Base-by-base conservation (phyloP, 768 basidiomycete genomes). In the Coprinopsis sp. region DNA sequence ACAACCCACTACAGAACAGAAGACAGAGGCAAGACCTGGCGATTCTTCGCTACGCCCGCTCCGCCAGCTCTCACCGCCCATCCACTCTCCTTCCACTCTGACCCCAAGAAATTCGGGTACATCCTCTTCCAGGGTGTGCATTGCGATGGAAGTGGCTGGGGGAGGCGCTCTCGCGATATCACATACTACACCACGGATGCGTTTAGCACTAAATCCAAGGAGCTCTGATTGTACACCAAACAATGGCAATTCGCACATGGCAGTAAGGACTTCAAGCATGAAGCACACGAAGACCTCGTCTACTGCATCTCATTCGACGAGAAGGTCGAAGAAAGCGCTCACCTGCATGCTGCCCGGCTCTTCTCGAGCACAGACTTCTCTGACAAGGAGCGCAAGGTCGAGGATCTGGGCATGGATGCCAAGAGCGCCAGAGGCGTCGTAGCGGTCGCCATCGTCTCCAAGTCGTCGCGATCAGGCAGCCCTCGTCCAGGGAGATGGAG, bases 171-270 rank as follows among this genome's bases (percentile, higher is more conserved):
- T 58, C 76, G 78, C 48, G 90, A 92, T 58, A 80, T 87, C 86
- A 93, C 93, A 2, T 97, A 78, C 60, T 90, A 91, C 67, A 96
- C 95, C 14, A 83, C 73, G 51, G 81, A 93, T 42, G 86, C 81
- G 0, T 97, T 99, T 68, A 65, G 75, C 18, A 76, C 81, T 41
- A 58, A 71, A 0, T 68, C 84, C 0, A 58, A 77, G 42, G 60
- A 72, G 2, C 77, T 99, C 19, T 71, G 93, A 13, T 57, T 65
- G 0, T 85, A 93, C 52, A 87, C 86, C 0, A 71, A 84, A 0
- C 71, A 78, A 5, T 99, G 95, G 64, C 78, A 87, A 54, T 99
- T 94, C 57, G 95, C 93, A 0, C 88, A 95, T 60, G 84, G 88
- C 56, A 85, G 83, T 59, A 74, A 74, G 39, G 83, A 88, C 46